phyloP scores from a whole-genome alignment of 805 yeast species.

The Saccharomycopsis capsularis region DNA sequence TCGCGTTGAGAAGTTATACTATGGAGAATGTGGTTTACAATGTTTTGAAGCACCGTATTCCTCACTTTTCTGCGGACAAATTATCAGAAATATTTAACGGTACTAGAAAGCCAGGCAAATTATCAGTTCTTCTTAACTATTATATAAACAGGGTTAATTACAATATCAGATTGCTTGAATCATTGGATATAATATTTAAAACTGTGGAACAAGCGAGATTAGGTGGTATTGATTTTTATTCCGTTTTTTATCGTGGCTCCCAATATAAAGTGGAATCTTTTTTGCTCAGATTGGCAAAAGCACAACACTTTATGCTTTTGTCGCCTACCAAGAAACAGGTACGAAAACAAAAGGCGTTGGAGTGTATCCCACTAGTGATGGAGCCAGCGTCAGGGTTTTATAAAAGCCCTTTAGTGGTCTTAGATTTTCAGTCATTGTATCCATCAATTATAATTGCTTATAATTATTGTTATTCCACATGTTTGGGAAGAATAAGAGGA shows the following conservation, averaged over 20 bases:
- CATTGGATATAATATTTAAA: conserved; percentile 59
- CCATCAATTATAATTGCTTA: conserved; percentile 91
- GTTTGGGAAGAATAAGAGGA: conserved; percentile 55
- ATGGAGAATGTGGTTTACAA: conserved; percentile 72
- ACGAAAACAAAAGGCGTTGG: conserved; percentile 75
- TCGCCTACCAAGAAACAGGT: conserved; percentile 82
- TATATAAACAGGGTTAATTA: conserved; percentile 38
- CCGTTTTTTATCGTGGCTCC: conserved; percentile 85
- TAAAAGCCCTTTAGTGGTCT: conserved; percentile 80
- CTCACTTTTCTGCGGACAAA: conserved; percentile 45
- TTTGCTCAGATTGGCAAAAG: conserved; percentile 63
- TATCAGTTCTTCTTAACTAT: conserved; percentile 38
- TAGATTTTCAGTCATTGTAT: conserved; percentile 90
- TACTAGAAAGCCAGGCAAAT: conserved; percentile 21
- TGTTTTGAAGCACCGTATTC: conserved; percentile 58
- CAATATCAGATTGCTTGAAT: conserved; percentile 40
- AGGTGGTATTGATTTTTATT: conserved; percentile 83
- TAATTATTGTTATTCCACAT: conserved; percentile 76
- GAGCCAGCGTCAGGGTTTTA: conserved; percentile 84
- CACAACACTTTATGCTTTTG: conserved; percentile 62
- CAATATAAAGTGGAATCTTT: conserved; percentile 91
- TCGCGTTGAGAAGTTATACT: conserved; percentile 59
- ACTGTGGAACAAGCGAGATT: conserved; percentile 79
- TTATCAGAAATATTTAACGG: conserved; percentile 49
- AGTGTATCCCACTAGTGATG: conserved; percentile 84